Conservation (phyloP, 1,284 basidiomycete species). For the Papiliotrema terrestris region DNA sequence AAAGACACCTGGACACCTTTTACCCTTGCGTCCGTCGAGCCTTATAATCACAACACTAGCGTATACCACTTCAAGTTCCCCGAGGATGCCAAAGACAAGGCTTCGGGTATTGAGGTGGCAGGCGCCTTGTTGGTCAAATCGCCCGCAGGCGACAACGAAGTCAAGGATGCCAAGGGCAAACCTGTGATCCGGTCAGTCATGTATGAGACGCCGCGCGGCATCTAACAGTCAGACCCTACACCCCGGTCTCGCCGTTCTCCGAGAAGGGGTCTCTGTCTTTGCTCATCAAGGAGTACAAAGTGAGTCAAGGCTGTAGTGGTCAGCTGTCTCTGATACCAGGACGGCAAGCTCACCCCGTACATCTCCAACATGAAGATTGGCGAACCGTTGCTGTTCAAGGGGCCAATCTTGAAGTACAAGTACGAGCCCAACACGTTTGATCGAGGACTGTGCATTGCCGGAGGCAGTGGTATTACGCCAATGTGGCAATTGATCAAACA, state of each 20-base stretch:
- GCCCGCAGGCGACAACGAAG: slow-evolving; percentile 47
- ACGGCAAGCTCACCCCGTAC: slow-evolving; percentile 73
- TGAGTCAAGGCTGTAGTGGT: slow-evolving; percentile 16
- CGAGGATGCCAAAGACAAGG: slow-evolving; percentile 58
- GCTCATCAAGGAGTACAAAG: slow-evolving; percentile 71
- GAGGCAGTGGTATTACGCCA: slow-evolving; percentile 55
- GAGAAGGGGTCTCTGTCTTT: slow-evolving; percentile 71
- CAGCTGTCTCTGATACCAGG: slow-evolving; percentile 41
- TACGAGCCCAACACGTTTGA: slow-evolving; percentile 84
- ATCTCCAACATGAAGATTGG: slow-evolving; percentile 71
- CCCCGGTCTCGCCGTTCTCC: slow-evolving; percentile 71
- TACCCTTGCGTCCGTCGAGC: slow-evolving; percentile 75
- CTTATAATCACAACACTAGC: slow-evolving; percentile 90
- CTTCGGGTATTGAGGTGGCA: slow-evolving; percentile 62
- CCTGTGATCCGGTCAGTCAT: slow-evolving; percentile 66
- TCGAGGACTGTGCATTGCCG: slow-evolving; percentile 81
- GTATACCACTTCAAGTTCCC: slow-evolving; percentile 82
- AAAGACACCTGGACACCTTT: slow-evolving; percentile 52
- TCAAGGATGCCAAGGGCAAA: slow-evolving; percentile 73
- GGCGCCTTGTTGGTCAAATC: slow-evolving; percentile 57
- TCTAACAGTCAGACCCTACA: slow-evolving; percentile 59
- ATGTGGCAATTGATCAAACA: slow-evolving; percentile 63
- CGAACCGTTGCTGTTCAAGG: slow-evolving; percentile 74
- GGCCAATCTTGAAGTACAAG: slow-evolving; percentile 77
- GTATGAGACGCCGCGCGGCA: not conserved